Conservation (phyloP, 345 rosid species). For the Lumnitzera littorea region DNA sequence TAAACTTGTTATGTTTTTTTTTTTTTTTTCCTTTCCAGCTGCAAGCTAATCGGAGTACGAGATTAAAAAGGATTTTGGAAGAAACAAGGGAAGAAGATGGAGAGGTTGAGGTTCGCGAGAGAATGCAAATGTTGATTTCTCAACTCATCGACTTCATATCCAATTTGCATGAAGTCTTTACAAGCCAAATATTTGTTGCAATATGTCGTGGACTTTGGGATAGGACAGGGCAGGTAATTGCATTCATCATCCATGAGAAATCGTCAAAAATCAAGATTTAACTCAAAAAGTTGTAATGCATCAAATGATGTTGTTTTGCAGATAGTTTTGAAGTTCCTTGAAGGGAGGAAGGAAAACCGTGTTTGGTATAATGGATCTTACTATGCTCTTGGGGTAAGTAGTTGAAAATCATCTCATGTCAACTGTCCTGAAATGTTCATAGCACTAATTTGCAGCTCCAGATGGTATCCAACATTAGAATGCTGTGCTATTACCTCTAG, state of each 20-base stretch:
- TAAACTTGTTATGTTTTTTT: background rate
- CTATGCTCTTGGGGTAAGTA: constrained; percentile 83
- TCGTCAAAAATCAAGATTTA: background rate
- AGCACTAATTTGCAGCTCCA: background rate
- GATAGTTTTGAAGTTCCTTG: constrained; percentile 89
- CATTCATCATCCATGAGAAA: too few species aligned
- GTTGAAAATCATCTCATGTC: background rate
- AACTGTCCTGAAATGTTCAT: background rate
- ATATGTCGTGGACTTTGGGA: constrained; percentile 91
- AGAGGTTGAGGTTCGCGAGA: constrained; percentile 79
- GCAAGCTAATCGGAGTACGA: constrained; percentile 64
- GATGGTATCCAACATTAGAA: background rate
- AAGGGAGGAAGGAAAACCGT: constrained; percentile 89
- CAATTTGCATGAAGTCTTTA: constrained; percentile 71
- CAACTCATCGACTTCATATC: constrained; percentile 69
- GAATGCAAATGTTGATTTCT: constrained; percentile 65
- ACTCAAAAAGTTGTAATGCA: background rate
- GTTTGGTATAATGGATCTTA: constrained; percentile 90
- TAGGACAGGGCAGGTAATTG: constrained; percentile 79
- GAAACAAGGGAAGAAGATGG: constrained; percentile 90
- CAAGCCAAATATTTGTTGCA: constrained; percentile 74
- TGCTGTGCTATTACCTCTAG: background rate
- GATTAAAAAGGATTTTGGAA: constrained; percentile 78
- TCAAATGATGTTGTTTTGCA: constrained; percentile 11
- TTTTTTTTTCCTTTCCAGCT: constrained; percentile 25